Evolutionary conservation across 1,284 basidiomycete genomes (phyloP), one percentile per base, ranked within the genome.

Genomic region (Phellopilus nigrolimitatus): DNA sequence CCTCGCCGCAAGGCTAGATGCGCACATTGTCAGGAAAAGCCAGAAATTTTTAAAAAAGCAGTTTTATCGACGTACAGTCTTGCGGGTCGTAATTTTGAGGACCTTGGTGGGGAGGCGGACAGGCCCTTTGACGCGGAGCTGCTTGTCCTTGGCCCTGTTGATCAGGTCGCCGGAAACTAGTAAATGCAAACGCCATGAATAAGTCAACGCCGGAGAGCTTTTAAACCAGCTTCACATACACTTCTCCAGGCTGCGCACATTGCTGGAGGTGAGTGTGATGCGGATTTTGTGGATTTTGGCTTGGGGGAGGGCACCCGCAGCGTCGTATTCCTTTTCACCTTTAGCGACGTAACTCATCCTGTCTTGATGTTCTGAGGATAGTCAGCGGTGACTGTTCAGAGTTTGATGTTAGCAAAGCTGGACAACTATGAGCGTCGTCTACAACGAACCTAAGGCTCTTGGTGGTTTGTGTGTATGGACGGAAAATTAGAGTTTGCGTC

Each of bases 321-420:
- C 91, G 62, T 95, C 93, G 77, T 93, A 93, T 71, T 98, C 95
- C 76, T 98, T 94, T 76, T 95, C 88, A 71, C 85, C 90, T 87
- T 95, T 97, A 82, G 95, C 92, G 91, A 97, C 95, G 90, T 95
- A 93, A 88, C 89, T 92, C 95, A 97, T 97, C 79, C 74, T 90
- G 63, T 57, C 61, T 66, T 46, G 60, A 76, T 79, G 80, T 80
- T 83, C 82, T 85, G 81, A 85, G 54, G 43, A 53, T 63, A 67
- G 62, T 64, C 71, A 70, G 68, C 64, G 68, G 72, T 72, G 71
- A 74, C 71, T 68, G 47, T 15, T 33, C 34, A 24, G 28, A 34
- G 17, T 25, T 22, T 7, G 31, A 50, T 27, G 10, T 33, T 12
- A 43, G 33, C 15, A 37, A 17, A 22, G 42, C 3, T 9, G 12